These are phyloP conservation scores for Fusarium agapanthi DNA, from an alignment of 2,329 filamentous ascomycete species.

Conservation along the genomic window DNA sequence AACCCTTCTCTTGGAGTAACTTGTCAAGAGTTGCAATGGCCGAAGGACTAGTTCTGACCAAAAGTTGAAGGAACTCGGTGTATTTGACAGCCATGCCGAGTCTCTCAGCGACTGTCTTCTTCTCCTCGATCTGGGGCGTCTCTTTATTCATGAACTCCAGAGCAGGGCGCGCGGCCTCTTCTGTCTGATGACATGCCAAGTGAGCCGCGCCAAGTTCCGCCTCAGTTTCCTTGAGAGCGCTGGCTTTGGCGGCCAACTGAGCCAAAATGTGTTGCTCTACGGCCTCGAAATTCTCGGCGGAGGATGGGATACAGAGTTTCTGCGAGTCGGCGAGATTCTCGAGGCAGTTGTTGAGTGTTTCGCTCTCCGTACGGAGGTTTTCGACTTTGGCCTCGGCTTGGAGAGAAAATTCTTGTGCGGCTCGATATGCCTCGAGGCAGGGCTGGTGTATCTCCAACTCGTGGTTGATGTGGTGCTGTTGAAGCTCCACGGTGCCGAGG, in stretches of 20 bases:
- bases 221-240: background rate
- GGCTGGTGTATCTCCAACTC: background rate
- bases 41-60: background rate
- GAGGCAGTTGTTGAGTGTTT: background rate
- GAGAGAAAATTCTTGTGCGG: background rate
- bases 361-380: background rate
- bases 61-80: background rate
- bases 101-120: background rate
- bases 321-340: background rate
- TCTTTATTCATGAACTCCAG: background rate
- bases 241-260: background rate
- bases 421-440: background rate
- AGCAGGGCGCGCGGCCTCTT: background rate
- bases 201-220: background rate
- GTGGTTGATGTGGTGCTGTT: background rate
- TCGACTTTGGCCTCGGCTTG: background rate
- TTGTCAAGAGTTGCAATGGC: background rate
- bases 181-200: background rate
- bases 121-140: background rate
- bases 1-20: background rate
- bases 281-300: background rate
- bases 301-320: background rate
- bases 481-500: background rate
- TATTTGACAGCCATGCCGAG: background rate
- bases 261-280: background rate